Base-by-base conservation (phyloP, 2,329 filamentous ascomycete species). In the Talaromyces sp. region DNA sequence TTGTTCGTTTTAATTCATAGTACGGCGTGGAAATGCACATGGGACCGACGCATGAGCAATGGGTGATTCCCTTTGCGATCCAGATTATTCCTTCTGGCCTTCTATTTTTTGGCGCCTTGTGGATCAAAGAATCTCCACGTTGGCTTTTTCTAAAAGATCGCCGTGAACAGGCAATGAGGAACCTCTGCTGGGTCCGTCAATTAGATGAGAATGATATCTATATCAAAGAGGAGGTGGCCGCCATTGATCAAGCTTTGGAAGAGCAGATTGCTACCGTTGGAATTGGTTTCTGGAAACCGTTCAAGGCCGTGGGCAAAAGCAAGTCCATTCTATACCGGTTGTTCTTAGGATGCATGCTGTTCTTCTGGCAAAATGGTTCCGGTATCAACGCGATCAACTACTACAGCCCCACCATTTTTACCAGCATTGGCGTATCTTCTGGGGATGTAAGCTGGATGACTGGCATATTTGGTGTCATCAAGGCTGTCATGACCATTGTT, bases 341-440 rank as follows among this genome's bases (percentile, higher is more conserved):
- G 73, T 83, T 90, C 71, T 80, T 92, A 19, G 89, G 89, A 56
- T 83, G 84, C 60, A 83, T 90, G 69, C 81, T 93, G 21, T 92
- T 92, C 79, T 52, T 58, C 56, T 58, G 56, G 56, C 56, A 58
- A 21, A 58, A 58, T n/a, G 48, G 48, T 3, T 58, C 56, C 19
- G 56, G 56, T 21, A 58, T 58, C 48, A 58, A 58, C 32, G 56
- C 56, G 2, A 53, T 58, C 32, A 58, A 58, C 48, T 58, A 58
- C 31, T 58, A 58, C 31, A 32, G 31, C 31, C 31, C 31, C 31
- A 32, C 31, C 31, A 32, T 32, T 12, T 32, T 32, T 12, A 32
- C 31, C 31, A 32, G 31, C 31, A 32, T 32, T 12, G 31, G 31
- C 31, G 31, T 32, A 32, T 32, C 31, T 32, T 11, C 9, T 11